These are phyloP conservation scores for Trifolium pratense DNA, from an alignment of 306 rosid genomes.

Conservation along the genomic window DNA sequence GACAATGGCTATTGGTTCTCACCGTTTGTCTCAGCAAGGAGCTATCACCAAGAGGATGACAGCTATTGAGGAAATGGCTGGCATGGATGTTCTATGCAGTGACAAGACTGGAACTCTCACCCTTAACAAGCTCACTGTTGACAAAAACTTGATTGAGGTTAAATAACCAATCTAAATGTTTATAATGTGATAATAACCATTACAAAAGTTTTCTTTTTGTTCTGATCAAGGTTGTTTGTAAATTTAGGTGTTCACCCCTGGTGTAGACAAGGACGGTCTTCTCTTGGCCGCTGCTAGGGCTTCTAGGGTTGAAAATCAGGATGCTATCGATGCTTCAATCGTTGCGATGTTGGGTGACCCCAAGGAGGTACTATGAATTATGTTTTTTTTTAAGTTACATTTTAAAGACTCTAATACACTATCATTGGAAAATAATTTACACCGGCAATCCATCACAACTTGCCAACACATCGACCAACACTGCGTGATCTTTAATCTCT, in stretches of 20 bases:
- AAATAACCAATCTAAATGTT: constrained; percentile 20
- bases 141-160: constrained; percentile 82
- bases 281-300: constrained; percentile 79
- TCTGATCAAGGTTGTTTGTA: constrained; percentile 30
- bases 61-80: constrained; percentile 98
- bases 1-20: constrained; percentile 96
- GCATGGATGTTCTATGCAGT: constrained; percentile 94
- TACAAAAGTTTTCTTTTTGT: background rate
- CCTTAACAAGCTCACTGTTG: constrained; percentile 87
- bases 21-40: constrained; percentile 83
- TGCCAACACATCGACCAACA: too few species aligned
- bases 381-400: too few species aligned
- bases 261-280: constrained; percentile 60
- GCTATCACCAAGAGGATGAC: constrained; percentile 99
- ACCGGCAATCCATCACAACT: too few species aligned
- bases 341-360: constrained; percentile 87
- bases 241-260: constrained; percentile 59
- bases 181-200: background rate
- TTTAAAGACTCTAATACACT: too few species aligned
- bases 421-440: too few species aligned
- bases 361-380: constrained; percentile 63
- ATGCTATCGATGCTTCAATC: constrained; percentile 88
- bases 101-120: constrained; percentile 98
- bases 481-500: too few species aligned
- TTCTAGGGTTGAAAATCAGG: constrained; percentile 85